Percentiles rank a stretch among this genome's conserved stretches.
These are phyloP conservation scores for Zelonia costaricensis DNA, from an alignment of 208 protist genomes.

Conservation along the genomic window DNA sequence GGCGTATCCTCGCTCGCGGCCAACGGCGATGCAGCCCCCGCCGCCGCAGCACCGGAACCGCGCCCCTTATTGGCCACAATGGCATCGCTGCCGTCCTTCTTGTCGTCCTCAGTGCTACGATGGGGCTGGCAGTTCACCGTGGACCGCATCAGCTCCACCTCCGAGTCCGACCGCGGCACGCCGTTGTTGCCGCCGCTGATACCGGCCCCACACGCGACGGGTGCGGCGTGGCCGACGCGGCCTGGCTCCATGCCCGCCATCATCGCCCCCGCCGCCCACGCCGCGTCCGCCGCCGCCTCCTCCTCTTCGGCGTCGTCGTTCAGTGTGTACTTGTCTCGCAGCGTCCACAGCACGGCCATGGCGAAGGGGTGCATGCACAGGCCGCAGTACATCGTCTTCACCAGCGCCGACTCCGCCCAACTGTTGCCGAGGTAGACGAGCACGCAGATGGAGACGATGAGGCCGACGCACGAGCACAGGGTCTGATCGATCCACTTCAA, in stretches of 20 bases:
- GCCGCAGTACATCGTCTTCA: constrained; percentile 36
- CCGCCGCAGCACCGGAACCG: too few species aligned
- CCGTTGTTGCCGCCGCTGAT: not conserved
- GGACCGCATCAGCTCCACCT: constrained; percentile 16
- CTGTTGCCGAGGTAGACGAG: constrained; percentile 46
- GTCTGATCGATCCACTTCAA: constrained; percentile 72
- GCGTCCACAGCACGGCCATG: constrained; percentile 21
- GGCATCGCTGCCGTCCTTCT: too few species aligned
- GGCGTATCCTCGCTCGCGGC: constrained; percentile 23
- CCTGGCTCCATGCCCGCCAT: not conserved
- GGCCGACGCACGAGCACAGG: constrained; percentile 46
- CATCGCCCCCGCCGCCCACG: not conserved
- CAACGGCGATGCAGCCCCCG: too few species aligned
- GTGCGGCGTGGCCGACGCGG: not conserved
- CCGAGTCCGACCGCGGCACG: constrained; percentile 8
- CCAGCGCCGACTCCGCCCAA: constrained; percentile 34
- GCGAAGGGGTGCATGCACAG: constrained; percentile 19
- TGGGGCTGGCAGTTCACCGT: too few species aligned
- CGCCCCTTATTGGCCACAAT: too few species aligned
- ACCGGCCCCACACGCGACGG: too few species aligned
- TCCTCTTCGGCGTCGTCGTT: constrained; percentile 9
- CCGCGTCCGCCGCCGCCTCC: not conserved
- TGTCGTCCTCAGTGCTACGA: too few species aligned
- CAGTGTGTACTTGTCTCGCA: constrained; percentile 26
- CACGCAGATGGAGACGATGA: constrained; percentile 36